phyloP scores from a whole-genome alignment of 805 yeast species.

The Cyberlindnera mycetangii region DNA sequence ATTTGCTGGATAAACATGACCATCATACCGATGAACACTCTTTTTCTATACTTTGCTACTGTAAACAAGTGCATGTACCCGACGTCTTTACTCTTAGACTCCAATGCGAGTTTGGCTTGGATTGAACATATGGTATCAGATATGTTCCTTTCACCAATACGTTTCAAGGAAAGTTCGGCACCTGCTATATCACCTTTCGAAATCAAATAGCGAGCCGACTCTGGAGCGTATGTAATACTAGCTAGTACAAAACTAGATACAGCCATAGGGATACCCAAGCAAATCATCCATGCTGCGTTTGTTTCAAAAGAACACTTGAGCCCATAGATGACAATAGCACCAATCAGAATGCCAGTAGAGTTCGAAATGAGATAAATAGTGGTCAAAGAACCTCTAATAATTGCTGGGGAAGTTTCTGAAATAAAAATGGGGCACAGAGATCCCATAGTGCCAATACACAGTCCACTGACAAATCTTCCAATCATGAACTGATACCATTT shows the following conservation, averaged over 20 bases:
- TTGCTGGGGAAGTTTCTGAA: constrained; percentile 62
- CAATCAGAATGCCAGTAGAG: constrained; percentile 63
- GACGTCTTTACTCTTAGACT: constrained; percentile 31
- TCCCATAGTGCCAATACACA: constrained; percentile 70
- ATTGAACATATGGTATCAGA: constrained; percentile 7
- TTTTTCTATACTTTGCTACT: constrained; percentile 1
- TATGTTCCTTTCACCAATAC: constrained; percentile 44
- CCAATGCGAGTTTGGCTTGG: constrained; percentile 6
- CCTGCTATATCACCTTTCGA: constrained; percentile 47
- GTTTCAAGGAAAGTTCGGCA: constrained; percentile 51
- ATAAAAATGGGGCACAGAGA: constrained; percentile 71
- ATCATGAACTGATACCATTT: constrained; percentile 61
- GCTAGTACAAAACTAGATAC: constrained; percentile 44
- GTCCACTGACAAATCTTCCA: constrained; percentile 67
- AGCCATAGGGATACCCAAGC: constrained; percentile 47
- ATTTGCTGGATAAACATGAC: constrained; percentile 60
- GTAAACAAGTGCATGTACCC: constrained; percentile 43
- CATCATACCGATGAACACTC: constrained; percentile 53
- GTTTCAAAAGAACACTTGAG: constrained; percentile 35
- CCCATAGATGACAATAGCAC: constrained; percentile 60
- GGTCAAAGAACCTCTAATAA: constrained; percentile 64
- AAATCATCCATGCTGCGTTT: constrained; percentile 64
- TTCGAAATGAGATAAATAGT: constrained; percentile 61
- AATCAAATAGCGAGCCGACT: constrained; percentile 60
- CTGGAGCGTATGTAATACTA: constrained; percentile 67